Evolutionary conservation across 345 rosid species (phyloP), one percentile per base, ranked within the genome.

Genomic region (Gynandropsis gynandra): DNA sequence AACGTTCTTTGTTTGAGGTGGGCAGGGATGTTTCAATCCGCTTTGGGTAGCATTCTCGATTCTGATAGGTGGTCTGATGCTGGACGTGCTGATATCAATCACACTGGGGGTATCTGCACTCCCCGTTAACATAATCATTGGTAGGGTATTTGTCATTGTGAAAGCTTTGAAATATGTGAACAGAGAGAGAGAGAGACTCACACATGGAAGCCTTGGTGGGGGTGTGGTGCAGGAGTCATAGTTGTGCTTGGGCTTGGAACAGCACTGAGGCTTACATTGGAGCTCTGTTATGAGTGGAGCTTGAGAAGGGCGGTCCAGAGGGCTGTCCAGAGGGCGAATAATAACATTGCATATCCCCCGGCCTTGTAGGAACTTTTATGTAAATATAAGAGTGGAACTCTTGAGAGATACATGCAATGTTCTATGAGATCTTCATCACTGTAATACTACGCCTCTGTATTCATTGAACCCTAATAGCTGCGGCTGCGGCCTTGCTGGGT

Each of bases 211-310:
- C 4, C 5, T 5, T 24, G 29, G 29, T 24, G 29, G 29, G 2
- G 17, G 17, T 59, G 20, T 19, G 12, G 47, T 51, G 16, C 74
- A 87, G 96, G 95, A 66, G 88, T 89, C 27, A 82, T 89, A 53
- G 83, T 85, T 15, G 85, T 89, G 70, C 83, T 89, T n/a, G 97
- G 97, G 9, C 77, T 89, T 43, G 95, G 95, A 68, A 85, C 97
- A 4, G 88, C 89, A 1, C 70, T 89, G 35, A 71, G 95, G 54
- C 78, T 89, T 44, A 77, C 81, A 20, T 54, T 89, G 35, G 95
- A 89, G 63, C 83, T 85, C 72, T 85, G 80, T 76, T 83, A 72
- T 12, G 95, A 85, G 27, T 89, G 97, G 94, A 81, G 74, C 64
- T 56, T 74, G 46, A 78, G 89, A 74, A 81, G 93, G 76, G 87